Conservation (phyloP, 345 rosid species). For the Euclidium syriacum region DNA sequence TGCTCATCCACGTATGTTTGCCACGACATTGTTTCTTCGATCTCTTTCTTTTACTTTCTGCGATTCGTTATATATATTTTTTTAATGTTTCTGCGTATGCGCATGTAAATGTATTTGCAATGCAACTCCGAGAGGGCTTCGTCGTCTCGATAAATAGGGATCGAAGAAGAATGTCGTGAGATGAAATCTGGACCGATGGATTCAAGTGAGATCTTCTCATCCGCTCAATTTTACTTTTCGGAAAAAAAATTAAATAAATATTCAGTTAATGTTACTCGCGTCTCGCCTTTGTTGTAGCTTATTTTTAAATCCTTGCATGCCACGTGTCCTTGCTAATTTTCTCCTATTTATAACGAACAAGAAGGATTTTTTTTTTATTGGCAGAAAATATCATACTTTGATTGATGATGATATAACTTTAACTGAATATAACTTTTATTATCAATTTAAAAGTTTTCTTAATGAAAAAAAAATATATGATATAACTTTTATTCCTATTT, state of each 20-base stretch:
- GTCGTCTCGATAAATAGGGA: constrained; percentile 32
- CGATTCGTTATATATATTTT: not conserved
- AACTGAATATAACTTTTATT: no score
- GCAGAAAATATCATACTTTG: no score
- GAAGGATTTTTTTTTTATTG: no score
- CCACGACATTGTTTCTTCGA: constrained; percentile 64
- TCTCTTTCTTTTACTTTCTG: not conserved
- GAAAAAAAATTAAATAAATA: not conserved
- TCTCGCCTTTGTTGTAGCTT: constrained; percentile 35
- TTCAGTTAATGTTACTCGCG: constrained; percentile 3
- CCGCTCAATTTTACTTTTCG: constrained; percentile 4
- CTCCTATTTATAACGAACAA: constrained; percentile 16
- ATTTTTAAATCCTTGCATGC: not conserved
- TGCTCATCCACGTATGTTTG: constrained; percentile 86
- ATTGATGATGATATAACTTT: no score
- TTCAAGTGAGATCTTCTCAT: constrained; percentile 2
- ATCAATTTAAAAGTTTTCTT: no score
- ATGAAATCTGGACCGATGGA: constrained; percentile 10
- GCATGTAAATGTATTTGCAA: not conserved
- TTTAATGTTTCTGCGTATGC: not conserved
- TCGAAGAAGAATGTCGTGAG: constrained; percentile 10
- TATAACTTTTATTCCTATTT: no score
- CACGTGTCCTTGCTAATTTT: constrained; percentile 10
- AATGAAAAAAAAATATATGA: no score
- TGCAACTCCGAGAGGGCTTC: constrained; percentile 8